A percentile compares a stretch with the other conserved stretches of the same genome.
Evolutionary conservation across 1,284 basidiomycete species (phyloP).

Genomic region (Ganoderma boninense): DNA sequence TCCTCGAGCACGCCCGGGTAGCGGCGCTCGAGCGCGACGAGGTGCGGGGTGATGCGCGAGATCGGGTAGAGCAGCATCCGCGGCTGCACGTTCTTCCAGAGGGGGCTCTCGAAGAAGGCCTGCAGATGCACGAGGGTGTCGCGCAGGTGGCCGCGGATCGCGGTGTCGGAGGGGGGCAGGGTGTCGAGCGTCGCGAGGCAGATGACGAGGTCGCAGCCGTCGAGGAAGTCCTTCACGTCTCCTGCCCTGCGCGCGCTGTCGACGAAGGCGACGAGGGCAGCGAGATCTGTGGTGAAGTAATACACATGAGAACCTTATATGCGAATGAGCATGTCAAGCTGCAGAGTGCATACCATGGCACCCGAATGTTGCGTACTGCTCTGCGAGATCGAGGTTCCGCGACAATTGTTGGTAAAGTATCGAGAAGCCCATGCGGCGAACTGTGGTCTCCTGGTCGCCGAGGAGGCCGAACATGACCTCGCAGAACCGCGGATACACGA

Average conservation of each 20-base stretch:
- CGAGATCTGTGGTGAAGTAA: conserved; percentile 15
- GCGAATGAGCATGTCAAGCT: neutral
- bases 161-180: conserved; percentile 1
- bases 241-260: conserved; percentile 15
- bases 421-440: conserved; percentile 24
- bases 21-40: conserved; percentile 24
- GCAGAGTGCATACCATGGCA: conserved; percentile 25
- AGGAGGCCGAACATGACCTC: conserved; percentile 23
- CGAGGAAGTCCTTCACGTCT: conserved; percentile 27
- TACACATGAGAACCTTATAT: too few species aligned
- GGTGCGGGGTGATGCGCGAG: conserved; percentile 28
- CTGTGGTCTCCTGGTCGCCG: conserved; percentile 15
- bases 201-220: conserved; percentile 31
- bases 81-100: conserved; percentile 23
- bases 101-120: conserved; percentile 26
- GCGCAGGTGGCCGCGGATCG: conserved; percentile 11
- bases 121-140: conserved; percentile 25
- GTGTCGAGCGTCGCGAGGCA: conserved; percentile 25
- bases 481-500: conserved; percentile 27
- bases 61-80: conserved; percentile 21
- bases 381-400: conserved; percentile 24
- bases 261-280: conserved; percentile 24
- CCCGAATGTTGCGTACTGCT: conserved; percentile 12
- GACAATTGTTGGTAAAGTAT: conserved; percentile 29
- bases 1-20: conserved; percentile 18